A percentile compares a stretch with the other conserved stretches of the same genome.
These are phyloP conservation scores for Skeletonema potamos DNA, from an alignment of 108 stramenopile genomes.

Conservation along the genomic window DNA sequence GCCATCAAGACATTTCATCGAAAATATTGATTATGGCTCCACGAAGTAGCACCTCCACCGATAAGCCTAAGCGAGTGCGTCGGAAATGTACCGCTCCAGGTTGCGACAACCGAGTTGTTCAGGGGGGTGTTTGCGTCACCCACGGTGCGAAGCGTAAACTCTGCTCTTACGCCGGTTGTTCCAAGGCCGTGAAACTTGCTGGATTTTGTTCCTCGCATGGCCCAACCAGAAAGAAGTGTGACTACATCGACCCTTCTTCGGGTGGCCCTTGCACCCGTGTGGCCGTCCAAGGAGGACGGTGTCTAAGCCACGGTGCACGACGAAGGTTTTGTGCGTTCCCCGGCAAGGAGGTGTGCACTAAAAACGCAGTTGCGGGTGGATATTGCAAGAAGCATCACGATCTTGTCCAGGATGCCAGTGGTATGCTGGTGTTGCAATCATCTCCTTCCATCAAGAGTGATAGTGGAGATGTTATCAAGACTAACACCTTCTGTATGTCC, in stretches of 20 bases:
- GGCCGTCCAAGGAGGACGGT: conserved; percentile 44
- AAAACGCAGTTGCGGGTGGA: conserved; percentile 49
- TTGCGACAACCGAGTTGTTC: conserved; percentile 50
- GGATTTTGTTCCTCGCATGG: conserved; percentile 43
- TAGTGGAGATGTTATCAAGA: not conserved
- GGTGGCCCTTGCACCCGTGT: conserved; percentile 18
- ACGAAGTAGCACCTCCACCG: conserved; percentile 6
- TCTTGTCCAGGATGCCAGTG: conserved; percentile 31
- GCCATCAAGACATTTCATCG: too few relatives aligned
- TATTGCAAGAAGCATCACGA: conserved; percentile 58
- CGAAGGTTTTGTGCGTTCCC: conserved; percentile 29
- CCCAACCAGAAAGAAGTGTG: conserved; percentile 35
- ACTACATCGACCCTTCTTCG: not conserved
- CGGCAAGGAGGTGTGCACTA: conserved; percentile 21
- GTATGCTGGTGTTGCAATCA: conserved; percentile 14
- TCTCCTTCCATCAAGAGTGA: not conserved
- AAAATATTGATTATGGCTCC: too few relatives aligned
- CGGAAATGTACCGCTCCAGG: conserved; percentile 29
- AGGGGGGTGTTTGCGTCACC: conserved; percentile 52
- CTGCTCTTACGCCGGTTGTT: conserved; percentile 30
- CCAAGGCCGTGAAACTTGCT: conserved; percentile 42
- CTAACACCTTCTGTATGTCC: conserved; percentile 7
- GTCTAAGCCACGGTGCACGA: conserved; percentile 41
- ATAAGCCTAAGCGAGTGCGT: conserved; percentile 29
- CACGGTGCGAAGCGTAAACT: conserved; percentile 48